A percentile compares a stretch with the other conserved stretches of the same genome.
phyloP scores from a whole-genome alignment of 2,329 filamentous ascomycete species.

The Endoconidiophora laricicola region DNA sequence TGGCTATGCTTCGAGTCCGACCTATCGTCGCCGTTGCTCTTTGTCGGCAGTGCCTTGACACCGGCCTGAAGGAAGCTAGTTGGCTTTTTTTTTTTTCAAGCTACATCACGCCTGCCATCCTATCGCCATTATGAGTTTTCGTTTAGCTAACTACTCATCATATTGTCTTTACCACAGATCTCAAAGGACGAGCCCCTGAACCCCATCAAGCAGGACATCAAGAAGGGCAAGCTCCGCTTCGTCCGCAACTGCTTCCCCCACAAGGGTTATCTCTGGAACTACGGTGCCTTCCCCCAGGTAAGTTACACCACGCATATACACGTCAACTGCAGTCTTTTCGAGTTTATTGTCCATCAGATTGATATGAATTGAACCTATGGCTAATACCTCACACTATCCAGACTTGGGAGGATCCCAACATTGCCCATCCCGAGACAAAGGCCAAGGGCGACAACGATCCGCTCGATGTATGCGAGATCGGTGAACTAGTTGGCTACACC shows the following conservation, averaged over 20 bases:
- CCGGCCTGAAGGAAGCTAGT: not conserved
- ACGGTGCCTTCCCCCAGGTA: slow-evolving; percentile 97
- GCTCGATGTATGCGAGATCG: slow-evolving; percentile 98
- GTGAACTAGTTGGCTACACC: slow-evolving; percentile 88
- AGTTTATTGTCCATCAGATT: slow-evolving; percentile 4
- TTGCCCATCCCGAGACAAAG: slow-evolving; percentile 95
- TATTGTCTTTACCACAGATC: slow-evolving; percentile 42
- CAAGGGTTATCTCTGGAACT: slow-evolving; percentile 99
- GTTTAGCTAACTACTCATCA: not conserved
- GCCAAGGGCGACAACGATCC: slow-evolving; percentile 99
- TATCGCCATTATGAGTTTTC: not conserved
- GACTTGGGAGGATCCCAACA: slow-evolving; percentile 99
- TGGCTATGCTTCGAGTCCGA: not conserved
- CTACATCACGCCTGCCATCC: slow-evolving; percentile 1
- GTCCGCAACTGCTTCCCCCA: slow-evolving; percentile 99
- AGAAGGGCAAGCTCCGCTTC: slow-evolving; percentile 99
- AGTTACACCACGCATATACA: slow-evolving; percentile 17
- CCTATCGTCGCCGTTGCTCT: not conserved
- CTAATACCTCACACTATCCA: slow-evolving; percentile 23
- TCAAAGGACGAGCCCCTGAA: slow-evolving; percentile 97
- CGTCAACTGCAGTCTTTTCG: not conserved
- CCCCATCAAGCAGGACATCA: slow-evolving; percentile 98
- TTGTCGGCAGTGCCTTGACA: not conserved
- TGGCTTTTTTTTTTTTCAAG: not conserved
- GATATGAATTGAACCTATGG: not conserved